Evolutionary conservation across 768 basidiomycete species (phyloP).

Genomic region (Trametes villosa): DNA sequence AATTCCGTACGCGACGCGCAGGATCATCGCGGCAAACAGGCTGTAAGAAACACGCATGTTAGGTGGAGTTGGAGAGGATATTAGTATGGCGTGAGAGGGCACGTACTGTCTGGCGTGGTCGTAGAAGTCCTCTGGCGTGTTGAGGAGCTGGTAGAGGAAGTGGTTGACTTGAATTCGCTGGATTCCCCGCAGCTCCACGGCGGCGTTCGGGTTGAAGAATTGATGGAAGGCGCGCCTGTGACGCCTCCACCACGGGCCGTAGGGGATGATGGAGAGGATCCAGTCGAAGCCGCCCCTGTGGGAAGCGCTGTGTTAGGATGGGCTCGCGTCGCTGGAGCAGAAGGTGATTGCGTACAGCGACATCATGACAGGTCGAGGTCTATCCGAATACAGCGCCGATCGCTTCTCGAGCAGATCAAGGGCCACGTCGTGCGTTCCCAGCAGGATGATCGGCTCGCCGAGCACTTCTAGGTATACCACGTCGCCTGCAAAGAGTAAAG

Average conservation of each 20-base stretch:
- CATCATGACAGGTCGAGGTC: conserved; percentile 66
- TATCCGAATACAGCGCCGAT: conserved; percentile 74
- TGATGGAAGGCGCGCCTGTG: background rate
- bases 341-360: conserved; percentile 59
- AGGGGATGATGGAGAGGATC: background rate
- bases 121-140: background rate
- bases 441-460: conserved; percentile 67
- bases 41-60: background rate
- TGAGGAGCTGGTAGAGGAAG: background rate
- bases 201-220: background rate
- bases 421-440: conserved; percentile 61
- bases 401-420: conserved; percentile 71
- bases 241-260: background rate
- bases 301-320: background rate
- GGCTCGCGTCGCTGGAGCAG: background rate
- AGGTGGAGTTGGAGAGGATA: background rate
- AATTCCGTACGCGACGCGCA: background rate
- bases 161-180: background rate
- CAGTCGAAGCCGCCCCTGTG: background rate
- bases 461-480: conserved; percentile 67
- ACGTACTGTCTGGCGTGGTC: background rate
- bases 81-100: background rate
- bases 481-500: conserved; percentile 48
- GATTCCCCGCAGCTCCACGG: background rate
- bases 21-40: background rate